Base-by-base conservation (phyloP, 208 protist genomes). In the Plasmodiophora brassicae region DNA sequence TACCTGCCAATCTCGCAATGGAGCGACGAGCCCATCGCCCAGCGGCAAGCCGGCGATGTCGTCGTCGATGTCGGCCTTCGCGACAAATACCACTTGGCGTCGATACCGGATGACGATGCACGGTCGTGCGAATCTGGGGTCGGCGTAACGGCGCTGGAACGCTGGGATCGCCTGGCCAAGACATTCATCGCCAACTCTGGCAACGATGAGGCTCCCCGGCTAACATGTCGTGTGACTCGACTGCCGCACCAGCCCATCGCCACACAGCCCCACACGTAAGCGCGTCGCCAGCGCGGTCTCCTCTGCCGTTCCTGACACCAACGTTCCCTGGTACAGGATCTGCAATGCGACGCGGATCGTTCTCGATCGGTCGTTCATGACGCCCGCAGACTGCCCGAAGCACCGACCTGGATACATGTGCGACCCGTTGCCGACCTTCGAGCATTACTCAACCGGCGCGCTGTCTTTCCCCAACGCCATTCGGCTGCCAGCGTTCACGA, bases 181-280 rank as follows among this genome's bases (percentile, higher is more conserved):
- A 57, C 50, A n/a, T 78, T 32, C n/a, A 38, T 38, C 32, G 32
- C 65, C 20, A 8, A 5, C 20, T 32, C 41, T 78, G 14, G 65
- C 5, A 5, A 38, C 10, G n/a, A 32, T 78, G 65, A 78, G 41
- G 65, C 65, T 14, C 65, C n/a, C 10, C 65, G 32, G 14, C n/a
- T 36, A 78, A 57, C 20, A 28, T 78, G 65, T 32, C 65, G 65
- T n/a, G 65, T 78, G 14, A 78, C 65, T 14, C 32, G 5, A 44
- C n/a, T 78, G 20, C 14, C 5, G 14, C 32, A 78, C 41, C 65
- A 78, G n/a, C 65, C 65, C 5, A 32, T 38, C 5, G 5, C 65
- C 14, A 78, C 65, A 38, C 65, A 32, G 41, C 65, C 65, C 10
- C 65, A 78, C 41, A 78, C 65, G 65, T 78, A 78, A 78, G 32